Conservation (phyloP, 306 rosid genomes). For the Lathyrus tuberosus region DNA sequence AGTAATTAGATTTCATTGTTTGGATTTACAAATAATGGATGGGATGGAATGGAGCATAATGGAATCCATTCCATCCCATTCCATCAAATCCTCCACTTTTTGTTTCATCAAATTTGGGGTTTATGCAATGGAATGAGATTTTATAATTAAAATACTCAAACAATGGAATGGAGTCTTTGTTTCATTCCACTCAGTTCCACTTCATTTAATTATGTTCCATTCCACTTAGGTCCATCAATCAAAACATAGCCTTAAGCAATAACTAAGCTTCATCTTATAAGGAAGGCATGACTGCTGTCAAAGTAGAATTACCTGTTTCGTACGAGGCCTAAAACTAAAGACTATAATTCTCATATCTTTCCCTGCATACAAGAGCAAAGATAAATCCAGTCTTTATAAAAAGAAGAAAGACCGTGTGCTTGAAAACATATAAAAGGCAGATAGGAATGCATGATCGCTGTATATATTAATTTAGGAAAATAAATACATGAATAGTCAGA, state of each 20-base stretch:
- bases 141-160: too few relatives aligned
- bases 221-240: too few relatives aligned
- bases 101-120: too few relatives aligned
- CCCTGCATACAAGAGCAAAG: slow-evolving; percentile 59
- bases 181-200: too few relatives aligned
- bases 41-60: too few relatives aligned
- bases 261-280: neutral
- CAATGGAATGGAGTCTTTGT: too few relatives aligned
- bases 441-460: neutral
- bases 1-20: too few relatives aligned
- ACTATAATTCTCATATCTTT: slow-evolving; percentile 95
- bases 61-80: too few relatives aligned
- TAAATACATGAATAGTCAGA: neutral
- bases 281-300: slow-evolving; percentile 19
- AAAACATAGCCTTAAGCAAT: neutral
- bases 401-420: slow-evolving; percentile 25
- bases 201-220: too few relatives aligned
- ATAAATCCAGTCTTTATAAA: slow-evolving; percentile 25
- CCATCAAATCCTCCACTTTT: too few relatives aligned
- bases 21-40: too few relatives aligned
- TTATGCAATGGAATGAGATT: too few relatives aligned
- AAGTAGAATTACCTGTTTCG: slow-evolving; percentile 76
- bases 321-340: slow-evolving; percentile 87
- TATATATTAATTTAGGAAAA: slow-evolving; percentile 6
- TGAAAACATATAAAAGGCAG: slow-evolving; percentile 6